Percentiles rank a stretch among this genome's conserved stretches.
Conservation (phyloP, 176 grass and related monocot species). For the Alopecurus myosuroides region DNA sequence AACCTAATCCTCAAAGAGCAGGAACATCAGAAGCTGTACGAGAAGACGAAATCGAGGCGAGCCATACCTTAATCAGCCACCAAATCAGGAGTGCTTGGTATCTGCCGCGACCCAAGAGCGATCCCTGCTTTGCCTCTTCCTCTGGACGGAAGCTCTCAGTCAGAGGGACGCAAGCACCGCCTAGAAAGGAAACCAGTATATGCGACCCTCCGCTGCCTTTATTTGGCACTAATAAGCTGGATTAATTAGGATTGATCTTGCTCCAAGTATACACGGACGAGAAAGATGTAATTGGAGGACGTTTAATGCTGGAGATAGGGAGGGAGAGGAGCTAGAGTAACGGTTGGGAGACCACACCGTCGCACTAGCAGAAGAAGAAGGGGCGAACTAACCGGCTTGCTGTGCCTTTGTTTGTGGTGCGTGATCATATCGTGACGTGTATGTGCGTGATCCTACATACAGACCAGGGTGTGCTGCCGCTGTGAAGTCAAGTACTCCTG, state of each 20-base stretch:
- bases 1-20: not conserved
- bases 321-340: not conserved
- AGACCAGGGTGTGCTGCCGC: not conserved
- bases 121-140: not conserved
- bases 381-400: not conserved
- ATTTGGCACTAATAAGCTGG: not conserved
- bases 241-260: not conserved
- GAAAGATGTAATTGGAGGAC: not conserved
- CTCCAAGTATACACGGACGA: not conserved
- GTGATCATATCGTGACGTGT: not conserved
- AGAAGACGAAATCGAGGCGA: not conserved
- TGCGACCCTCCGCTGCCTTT: not conserved
- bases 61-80: conserved; percentile 11
- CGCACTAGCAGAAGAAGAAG: not conserved
- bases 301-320: not conserved
- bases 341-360: not conserved
- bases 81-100: not conserved
- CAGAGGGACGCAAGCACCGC: not conserved
- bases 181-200: conserved; percentile 7
- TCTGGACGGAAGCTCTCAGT: not conserved
- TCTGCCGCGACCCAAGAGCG: not conserved
- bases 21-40: not conserved
- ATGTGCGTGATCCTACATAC: not conserved
- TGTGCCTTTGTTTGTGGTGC: not conserved
- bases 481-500: no score